These are phyloP conservation scores for Aspergillus brasiliensis DNA, from an alignment of 2,329 filamentous ascomycete genomes.

Conservation along the genomic window DNA sequence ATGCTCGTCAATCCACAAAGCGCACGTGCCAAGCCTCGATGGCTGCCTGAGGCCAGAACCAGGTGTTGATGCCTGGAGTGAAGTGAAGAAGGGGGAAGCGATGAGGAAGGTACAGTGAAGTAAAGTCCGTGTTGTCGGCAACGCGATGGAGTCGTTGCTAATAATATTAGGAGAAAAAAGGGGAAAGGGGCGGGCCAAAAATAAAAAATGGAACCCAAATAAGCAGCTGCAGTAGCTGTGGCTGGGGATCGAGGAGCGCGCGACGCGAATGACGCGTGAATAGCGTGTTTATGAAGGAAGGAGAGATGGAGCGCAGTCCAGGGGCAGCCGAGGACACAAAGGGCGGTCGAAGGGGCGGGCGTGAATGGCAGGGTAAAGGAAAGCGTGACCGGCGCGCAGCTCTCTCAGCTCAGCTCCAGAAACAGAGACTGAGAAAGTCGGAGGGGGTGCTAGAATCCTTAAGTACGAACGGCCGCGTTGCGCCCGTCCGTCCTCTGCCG, in stretches of 20 bases:
- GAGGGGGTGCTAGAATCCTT: conserved; percentile 46
- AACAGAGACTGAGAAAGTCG: conserved; percentile 41
- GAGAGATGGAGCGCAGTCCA: conserved; percentile 1
- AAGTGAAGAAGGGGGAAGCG: conserved; percentile 1
- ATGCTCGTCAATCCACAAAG: conserved; percentile 20
- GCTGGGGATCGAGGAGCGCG: conserved; percentile 23
- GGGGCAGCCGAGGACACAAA: conserved; percentile 17
- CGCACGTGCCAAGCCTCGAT: conserved; percentile 19
- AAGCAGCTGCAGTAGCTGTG: conserved; percentile 21
- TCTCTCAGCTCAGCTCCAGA: conserved; percentile 36
- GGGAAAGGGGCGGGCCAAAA: conserved; percentile 6
- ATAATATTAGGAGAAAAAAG: conserved; percentile 12
- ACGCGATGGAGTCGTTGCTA: conserved; percentile 16
- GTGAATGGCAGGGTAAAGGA: conserved; percentile 17
- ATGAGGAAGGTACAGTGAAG: conserved; percentile 1
- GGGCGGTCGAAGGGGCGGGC: conserved; percentile 17
- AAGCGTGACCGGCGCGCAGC: conserved; percentile 27
- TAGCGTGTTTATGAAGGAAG: conserved; percentile 11
- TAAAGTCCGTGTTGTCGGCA: conserved; percentile 8
- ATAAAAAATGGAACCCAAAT: conserved; percentile 14
- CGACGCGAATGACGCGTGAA: conserved; percentile 28
- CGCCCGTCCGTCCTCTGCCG: conserved; percentile 37
- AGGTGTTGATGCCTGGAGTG: neutral
- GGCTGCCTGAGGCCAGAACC: conserved; percentile 17
- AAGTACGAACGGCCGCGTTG: conserved; percentile 42